Percentiles rank a stretch among this genome's conserved stretches.
Evolutionary conservation across 1,284 basidiomycete genomes (phyloP).

Genomic region (Termitomyces sp.): DNA sequence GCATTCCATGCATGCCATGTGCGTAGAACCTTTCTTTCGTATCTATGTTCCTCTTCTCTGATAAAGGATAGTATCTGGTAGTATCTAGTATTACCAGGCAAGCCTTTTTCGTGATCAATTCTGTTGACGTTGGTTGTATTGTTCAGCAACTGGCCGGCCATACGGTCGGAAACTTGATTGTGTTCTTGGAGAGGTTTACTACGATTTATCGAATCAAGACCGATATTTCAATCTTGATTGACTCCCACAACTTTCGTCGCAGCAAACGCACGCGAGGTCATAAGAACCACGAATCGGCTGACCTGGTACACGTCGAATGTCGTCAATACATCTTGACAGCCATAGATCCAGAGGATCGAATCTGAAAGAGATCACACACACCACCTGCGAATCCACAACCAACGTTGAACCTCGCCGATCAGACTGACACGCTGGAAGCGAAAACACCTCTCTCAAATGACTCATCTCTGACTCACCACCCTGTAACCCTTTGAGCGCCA

Average conservation of each 20-base stretch:
- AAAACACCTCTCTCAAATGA: neutral
- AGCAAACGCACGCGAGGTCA: neutral
- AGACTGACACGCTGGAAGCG: neutral
- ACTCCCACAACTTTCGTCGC: neutral
- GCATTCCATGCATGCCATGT: slow-evolving; percentile 11
- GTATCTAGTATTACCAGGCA: neutral
- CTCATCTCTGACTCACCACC: neutral
- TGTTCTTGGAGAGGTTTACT: neutral
- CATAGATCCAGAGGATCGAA: neutral
- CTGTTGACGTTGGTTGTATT: neutral
- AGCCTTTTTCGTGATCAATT: neutral
- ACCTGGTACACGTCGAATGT: neutral
- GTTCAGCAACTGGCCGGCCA: no score
- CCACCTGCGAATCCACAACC: no score
- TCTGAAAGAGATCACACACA: neutral
- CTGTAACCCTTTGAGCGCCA: neutral
- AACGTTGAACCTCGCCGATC: neutral
- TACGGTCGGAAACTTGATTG: neutral
- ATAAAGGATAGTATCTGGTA: neutral
- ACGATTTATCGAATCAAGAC: neutral
- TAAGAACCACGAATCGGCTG: neutral
- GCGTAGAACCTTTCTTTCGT: slow-evolving; percentile 11
- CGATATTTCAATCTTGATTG: no score
- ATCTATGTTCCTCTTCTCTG: slow-evolving; percentile 1
- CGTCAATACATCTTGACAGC: neutral